Base-by-base conservation (phyloP, 176 grass and related monocot genomes). In the Eleusine coracana region DNA sequence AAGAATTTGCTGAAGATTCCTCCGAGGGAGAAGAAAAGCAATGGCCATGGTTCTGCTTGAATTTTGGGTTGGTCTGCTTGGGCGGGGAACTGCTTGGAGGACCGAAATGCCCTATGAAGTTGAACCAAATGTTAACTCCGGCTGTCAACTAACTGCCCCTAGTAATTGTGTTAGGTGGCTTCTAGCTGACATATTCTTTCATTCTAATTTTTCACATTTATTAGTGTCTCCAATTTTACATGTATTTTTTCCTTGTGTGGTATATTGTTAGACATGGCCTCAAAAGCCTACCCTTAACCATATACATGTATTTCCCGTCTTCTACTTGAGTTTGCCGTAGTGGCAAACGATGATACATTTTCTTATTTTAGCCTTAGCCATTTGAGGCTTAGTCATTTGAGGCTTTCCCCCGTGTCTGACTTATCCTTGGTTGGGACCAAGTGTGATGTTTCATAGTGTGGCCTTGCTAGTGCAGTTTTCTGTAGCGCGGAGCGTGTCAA, bases 1-100 rank as follows among this genome's bases (percentile, higher is more conserved):
- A 94, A 94, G 85, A 79, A 74, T 86, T 77, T 90, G 41, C 65
- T 94, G 61, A 89, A 75, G 76, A 89, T 94, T 70, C 89, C 87
- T 31, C 87, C 89, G 6, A 81, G 92, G 69, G 87, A 87, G 82
- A 92, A 85, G 49, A 66, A 52, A 54, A 81, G 38, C 38, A 23
- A 79, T 65, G 84, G n/a, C n/a, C 25, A 83, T 68, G 60, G 67
- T 74, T n/a, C 87, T 82, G 28, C 46, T 76, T 94, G 71, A 89
- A 87, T 21, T 71, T 59, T 14, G n/a, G 63, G 64, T 69, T 17
- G 14, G 6, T 55, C 66, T 49, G 9, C 60, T 36, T n/a, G 74
- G 20, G 42, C 45, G 46, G 6, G 44, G 44, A 46, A 46, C 10
- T 77, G 8, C 14, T 61, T 70, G 2, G 1, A 36, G 25, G 51